A percentile compares a stretch with the other conserved stretches of the same genome.
phyloP scores from a whole-genome alignment of 257 asterid genomes.

The Anisodus tanguticus region DNA sequence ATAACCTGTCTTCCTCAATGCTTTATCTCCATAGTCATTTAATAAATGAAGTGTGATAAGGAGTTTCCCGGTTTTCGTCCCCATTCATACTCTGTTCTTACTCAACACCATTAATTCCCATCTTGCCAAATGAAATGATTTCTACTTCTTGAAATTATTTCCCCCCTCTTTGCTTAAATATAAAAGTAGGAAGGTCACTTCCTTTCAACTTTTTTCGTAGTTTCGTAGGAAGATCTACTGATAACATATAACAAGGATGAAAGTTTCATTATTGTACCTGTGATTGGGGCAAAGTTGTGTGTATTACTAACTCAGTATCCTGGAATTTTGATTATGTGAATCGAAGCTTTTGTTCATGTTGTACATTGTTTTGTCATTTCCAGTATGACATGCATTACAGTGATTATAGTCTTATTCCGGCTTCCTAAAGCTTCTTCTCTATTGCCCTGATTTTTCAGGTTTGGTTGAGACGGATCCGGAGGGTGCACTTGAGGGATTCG shows the following conservation, averaged over 20 bases:
- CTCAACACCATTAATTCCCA: neutral
- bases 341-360: neutral
- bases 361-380: neutral
- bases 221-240: neutral
- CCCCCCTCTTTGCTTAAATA: neutral
- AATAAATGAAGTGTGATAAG: constrained; percentile 1
- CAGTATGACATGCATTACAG: neutral
- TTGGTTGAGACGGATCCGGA: constrained; percentile 88
- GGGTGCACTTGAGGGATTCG: constrained; percentile 88
- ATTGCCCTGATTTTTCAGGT: constrained; percentile 49
- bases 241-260: neutral
- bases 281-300: neutral
- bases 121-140: neutral
- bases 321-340: neutral
- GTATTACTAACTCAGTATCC: neutral
- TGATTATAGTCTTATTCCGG: neutral
- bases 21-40: constrained; percentile 4
- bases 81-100: neutral
- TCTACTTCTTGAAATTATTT: neutral
- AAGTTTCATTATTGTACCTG: neutral
- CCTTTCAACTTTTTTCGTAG: neutral
- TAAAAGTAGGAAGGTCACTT: neutral
- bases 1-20: neutral
- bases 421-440: constrained; percentile 15
- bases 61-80: neutral